Conservation (phyloP, 352 stramenopile species). For the Phytophthora palmivora region DNA sequence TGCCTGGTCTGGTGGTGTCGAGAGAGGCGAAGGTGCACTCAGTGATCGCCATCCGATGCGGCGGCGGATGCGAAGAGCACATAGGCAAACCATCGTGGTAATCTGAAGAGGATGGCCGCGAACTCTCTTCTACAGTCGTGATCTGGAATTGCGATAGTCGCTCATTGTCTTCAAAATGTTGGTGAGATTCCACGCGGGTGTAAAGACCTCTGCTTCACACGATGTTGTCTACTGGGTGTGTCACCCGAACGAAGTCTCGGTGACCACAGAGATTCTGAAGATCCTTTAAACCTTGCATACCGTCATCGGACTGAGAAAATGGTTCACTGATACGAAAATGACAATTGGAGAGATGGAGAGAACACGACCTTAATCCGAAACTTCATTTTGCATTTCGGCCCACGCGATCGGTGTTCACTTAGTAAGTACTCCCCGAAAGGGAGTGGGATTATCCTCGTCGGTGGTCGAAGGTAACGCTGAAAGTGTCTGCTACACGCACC, state of each 20-base stretch:
- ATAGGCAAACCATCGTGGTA: constrained; percentile 27
- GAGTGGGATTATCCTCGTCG: neutral
- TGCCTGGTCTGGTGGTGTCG: constrained; percentile 23
- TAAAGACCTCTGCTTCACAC: constrained; percentile 1
- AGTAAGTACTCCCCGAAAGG: too few species aligned
- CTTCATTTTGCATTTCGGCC: too few species aligned
- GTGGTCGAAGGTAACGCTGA: neutral
- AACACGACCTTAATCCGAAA: too few species aligned
- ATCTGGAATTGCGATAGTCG: constrained; percentile 24
- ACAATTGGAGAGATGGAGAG: too few species aligned
- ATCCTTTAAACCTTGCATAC: too few species aligned
- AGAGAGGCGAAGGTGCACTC: constrained; percentile 11
- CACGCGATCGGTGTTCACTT: too few species aligned
- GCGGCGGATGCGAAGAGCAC: constrained; percentile 18
- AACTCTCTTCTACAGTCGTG: constrained; percentile 26
- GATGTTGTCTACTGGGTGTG: constrained; percentile 11
- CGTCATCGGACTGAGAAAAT: too few species aligned
- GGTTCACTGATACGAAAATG: too few species aligned
- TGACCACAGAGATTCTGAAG: neutral
- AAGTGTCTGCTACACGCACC: neutral
- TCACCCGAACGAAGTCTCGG: constrained; percentile 1
- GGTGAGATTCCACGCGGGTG: constrained; percentile 2
- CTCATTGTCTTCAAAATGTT: neutral
- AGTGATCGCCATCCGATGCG: constrained; percentile 22
- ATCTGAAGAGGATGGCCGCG: constrained; percentile 8